These are phyloP conservation scores for Aspergillus hancockii DNA, from an alignment of 495 filamentous ascomycete genomes.

Conservation along the genomic window DNA sequence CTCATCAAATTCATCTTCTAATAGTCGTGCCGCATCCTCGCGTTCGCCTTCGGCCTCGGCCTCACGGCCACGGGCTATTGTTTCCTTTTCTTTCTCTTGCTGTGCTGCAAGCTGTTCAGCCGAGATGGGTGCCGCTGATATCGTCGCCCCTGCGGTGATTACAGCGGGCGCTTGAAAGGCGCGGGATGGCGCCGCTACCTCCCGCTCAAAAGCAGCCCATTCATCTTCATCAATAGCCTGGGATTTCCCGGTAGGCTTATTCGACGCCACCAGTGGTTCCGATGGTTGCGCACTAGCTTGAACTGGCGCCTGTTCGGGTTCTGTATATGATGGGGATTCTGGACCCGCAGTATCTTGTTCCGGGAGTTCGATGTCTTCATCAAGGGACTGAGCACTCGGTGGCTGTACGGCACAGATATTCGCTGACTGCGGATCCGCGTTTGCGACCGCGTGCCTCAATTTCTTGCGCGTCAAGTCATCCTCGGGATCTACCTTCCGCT, in stretches of 20 bases:
- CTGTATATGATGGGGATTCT: conserved; percentile 23
- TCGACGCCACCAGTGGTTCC: conserved; percentile 18
- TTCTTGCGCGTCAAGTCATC: conserved; percentile 51
- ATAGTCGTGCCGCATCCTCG: conserved; percentile 76
- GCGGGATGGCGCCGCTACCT: conserved; percentile 62
- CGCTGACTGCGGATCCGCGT: conserved; percentile 28
- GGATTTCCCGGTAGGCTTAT: conserved; percentile 16
- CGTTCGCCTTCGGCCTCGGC: conserved; percentile 76
- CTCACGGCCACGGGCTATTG: conserved; percentile 45
- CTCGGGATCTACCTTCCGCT: conserved; percentile 56
- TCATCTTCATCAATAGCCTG: conserved; percentile 71
- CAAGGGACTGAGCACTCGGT: conserved; percentile 27
- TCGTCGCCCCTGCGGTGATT: conserved; percentile 49
- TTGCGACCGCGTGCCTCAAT: conserved; percentile 37
- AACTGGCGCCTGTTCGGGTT: conserved; percentile 16
- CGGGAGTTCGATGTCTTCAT: conserved; percentile 25
- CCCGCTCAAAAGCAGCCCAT: conserved; percentile 90
- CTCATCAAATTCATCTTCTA: conserved; percentile 90
- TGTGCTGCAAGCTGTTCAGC: conserved; percentile 73
- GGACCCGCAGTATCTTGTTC: conserved; percentile 39
- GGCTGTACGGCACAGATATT: conserved; percentile 24
- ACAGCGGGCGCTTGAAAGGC: conserved; percentile 35
- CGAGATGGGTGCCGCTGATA: conserved; percentile 67
- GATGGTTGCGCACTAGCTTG: conserved; percentile 15
- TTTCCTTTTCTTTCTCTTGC: conserved; percentile 57